Conservation (phyloP, 208 protist genomes). For the Leishmania aethiopica region DNA sequence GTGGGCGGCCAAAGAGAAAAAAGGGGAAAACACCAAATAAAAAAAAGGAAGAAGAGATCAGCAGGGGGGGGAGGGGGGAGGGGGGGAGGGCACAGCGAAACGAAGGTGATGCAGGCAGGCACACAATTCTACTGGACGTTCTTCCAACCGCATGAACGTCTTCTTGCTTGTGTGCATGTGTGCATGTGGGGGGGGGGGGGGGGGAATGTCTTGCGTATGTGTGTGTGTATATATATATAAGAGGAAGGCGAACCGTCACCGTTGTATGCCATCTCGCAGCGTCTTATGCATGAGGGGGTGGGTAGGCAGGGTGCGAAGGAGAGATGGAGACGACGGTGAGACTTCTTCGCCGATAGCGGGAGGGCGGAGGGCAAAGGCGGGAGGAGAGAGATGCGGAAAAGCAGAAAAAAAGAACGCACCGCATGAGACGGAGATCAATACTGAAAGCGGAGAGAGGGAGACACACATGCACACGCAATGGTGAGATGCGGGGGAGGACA, state of each 20-base stretch:
- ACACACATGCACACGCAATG: neutral
- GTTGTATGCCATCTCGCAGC: neutral
- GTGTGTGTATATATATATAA: too few species aligned
- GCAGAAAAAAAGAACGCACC: neutral
- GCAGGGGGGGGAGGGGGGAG: neutral
- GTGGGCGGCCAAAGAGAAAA: neutral
- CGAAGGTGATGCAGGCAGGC: neutral
- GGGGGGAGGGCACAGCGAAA: neutral
- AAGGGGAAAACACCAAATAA: neutral
- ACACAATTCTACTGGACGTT: neutral
- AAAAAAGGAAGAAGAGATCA: neutral
- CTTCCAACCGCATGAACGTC: neutral
- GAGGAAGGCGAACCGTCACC: neutral
- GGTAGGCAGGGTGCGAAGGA: too few species aligned
- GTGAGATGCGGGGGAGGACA: too few species aligned
- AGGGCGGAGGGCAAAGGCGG: neutral
- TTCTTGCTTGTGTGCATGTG: neutral
- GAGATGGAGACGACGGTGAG: neutral
- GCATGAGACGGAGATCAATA: neutral
- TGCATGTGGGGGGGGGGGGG: too few species aligned
- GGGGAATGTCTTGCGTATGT: too few species aligned
- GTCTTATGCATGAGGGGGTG: neutral
- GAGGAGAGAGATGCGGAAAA: neutral
- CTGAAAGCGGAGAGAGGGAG: neutral
- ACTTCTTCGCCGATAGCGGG: neutral